These are phyloP conservation scores for Colletotrichum tropicale DNA, from an alignment of 2,329 filamentous ascomycete species.

Conservation along the genomic window DNA sequence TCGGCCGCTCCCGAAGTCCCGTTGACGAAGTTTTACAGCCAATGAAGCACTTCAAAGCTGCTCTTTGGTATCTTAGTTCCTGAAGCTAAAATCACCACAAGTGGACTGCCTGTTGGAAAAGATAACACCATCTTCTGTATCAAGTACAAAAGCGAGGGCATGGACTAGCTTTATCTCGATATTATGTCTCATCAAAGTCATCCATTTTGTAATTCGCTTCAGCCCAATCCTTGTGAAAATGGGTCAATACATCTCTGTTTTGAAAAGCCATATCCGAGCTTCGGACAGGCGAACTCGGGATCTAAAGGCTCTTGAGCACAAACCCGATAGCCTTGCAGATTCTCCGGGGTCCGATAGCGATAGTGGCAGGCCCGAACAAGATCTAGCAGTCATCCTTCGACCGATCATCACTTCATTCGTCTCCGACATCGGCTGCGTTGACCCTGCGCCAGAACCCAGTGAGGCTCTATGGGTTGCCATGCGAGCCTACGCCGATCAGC, in stretches of 20 bases:
- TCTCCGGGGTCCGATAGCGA: neutral
- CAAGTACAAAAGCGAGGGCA: neutral
- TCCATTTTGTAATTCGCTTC: neutral
- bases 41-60: neutral
- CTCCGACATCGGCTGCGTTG: neutral
- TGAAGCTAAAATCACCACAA: neutral
- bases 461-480: neutral
- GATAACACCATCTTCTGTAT: neutral
- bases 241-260: neutral
- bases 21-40: neutral
- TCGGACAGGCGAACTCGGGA: neutral
- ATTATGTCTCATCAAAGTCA: neutral
- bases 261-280: neutral
- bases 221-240: neutral
- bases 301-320: neutral
- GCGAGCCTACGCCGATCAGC: neutral
- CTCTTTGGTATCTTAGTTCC: neutral
- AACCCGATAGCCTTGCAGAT: neutral
- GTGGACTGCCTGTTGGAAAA: neutral
- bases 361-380: neutral
- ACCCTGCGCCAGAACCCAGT: neutral
- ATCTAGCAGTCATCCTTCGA: neutral
- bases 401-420: neutral
- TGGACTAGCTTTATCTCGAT: neutral
- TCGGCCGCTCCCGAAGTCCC: neutral